Evolutionary conservation across 257 asterid genomes (phyloP).

Genomic region (Marsdenia floribunda): DNA sequence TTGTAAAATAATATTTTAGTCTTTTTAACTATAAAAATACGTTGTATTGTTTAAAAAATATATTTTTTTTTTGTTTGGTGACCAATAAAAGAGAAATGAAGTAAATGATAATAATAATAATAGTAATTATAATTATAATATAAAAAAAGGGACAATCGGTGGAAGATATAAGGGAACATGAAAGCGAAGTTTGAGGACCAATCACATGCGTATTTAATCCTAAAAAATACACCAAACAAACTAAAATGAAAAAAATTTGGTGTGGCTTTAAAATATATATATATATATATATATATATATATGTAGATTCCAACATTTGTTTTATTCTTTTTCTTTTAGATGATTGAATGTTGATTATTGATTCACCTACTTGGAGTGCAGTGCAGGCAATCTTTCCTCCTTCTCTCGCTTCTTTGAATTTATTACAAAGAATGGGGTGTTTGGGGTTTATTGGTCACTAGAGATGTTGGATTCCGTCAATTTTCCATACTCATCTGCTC

Average conservation of each 20-base stretch:
- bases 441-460: neutral
- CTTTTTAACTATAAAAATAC: too few relatives aligned
- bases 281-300: too few relatives aligned
- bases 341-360: neutral
- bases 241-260: neutral
- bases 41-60: too few relatives aligned
- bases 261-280: neutral
- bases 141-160: constrained; percentile 9
- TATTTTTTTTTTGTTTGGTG: too few relatives aligned
- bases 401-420: neutral
- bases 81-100: too few relatives aligned
- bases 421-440: neutral
- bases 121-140: neutral
- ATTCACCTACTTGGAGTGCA: neutral
- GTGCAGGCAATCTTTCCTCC: neutral
- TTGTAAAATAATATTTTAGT: too few relatives aligned
- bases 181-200: constrained; percentile 31
- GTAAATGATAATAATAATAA: too few relatives aligned
- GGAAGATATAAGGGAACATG: constrained; percentile 25
- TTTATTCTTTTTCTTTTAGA: too few relatives aligned
- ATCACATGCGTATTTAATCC: constrained; percentile 33
- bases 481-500: constrained; percentile 13
- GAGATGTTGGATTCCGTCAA: constrained; percentile 16
- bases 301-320: too few relatives aligned
- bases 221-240: neutral